Evolutionary conservation across 176 grass and related monocot species (phyloP), one percentile per base, ranked within the genome.

Genomic region (Ensete ventricosum): DNA sequence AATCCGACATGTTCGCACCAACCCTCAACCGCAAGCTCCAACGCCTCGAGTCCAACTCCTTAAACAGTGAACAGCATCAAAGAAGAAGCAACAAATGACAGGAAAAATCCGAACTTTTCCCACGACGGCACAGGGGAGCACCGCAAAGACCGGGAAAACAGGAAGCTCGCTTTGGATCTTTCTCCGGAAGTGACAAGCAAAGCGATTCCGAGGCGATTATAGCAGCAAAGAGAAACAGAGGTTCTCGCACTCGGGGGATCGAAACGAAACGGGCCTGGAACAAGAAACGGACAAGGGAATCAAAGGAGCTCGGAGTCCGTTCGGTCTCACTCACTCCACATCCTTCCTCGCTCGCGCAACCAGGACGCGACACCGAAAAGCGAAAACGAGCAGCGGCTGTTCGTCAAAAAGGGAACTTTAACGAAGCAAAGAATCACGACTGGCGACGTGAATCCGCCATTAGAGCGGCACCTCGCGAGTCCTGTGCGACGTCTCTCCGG

Each of bases 121-220:
- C 24, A 65, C 21, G 27, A 23, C 0, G 11, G 29, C 17, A 69
- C 34, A 69, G 16, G 27, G 43, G 29, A 48, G 67, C 29, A 50
- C 67, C 48, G 67, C 7, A n/a, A 49, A 69, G n/a, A 50, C 29
- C 67, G 29, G 16, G 34, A 69, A n/a, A 69, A 49, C 34, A 9
- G 67, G 34, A 50, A 50, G 67, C 29, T 69, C 34, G 66, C 66
- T 50, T 69, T 69, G 66, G 67, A 69, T 69, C 67, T 50, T 69
- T 69, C 67, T 17, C 34, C 29, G 29, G 67, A 66, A 17, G 67
- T 14, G 67, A 69, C 67, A 69, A 69, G 67, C 13, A 14, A 8
- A 49, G 50, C 67, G 27, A 69, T 69, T 27, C 67, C 19, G 24
- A 14, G 24, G 22, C 62, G 62, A 65, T 48, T 49, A 49, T 34